These are phyloP conservation scores for Paramecium sonneborni DNA, from an alignment of 73 alveolate species.

Conservation along the genomic window DNA sequence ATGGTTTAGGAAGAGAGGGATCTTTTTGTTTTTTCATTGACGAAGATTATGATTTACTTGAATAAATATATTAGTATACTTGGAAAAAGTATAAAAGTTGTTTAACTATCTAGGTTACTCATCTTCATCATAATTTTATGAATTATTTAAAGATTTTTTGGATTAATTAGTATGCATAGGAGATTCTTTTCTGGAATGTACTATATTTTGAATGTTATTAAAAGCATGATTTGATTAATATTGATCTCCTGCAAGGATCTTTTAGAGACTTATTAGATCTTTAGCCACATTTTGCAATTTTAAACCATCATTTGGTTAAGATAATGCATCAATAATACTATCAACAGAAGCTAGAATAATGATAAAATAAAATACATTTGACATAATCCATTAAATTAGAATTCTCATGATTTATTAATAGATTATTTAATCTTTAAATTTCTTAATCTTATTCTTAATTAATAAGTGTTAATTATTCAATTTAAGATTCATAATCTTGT, in stretches of 20 bases:
- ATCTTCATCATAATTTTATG: conserved; percentile 22
- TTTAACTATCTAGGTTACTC: conserved; percentile 17
- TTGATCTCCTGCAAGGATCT: background rate
- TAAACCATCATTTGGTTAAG: conserved; percentile 32
- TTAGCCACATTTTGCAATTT: conserved; percentile 31
- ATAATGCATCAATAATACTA: conserved; percentile 29
- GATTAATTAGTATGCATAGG: conserved; percentile 14
- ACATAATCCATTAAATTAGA: background rate
- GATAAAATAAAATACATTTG: background rate
- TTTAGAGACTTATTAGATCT: conserved; percentile 40
- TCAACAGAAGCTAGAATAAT: conserved; percentile 37
- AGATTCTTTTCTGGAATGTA: conserved; percentile 26
- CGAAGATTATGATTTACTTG: background rate
- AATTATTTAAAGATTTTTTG: background rate
- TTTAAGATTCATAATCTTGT: conserved; percentile 56
- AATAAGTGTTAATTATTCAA: conserved; percentile 17
- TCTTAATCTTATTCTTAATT: conserved; percentile 39
- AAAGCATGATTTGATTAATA: background rate
- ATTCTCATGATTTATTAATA: background rate
- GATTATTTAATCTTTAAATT: background rate
- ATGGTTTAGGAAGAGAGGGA: conserved; percentile 42
- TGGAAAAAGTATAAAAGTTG: conserved; percentile 46
- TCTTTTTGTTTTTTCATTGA: background rate
- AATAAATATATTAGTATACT: background rate
- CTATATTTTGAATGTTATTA: background rate